These are phyloP conservation scores for Adansonia madagascariensis DNA, from an alignment of 441 rosid genomes.

Conservation along the genomic window DNA sequence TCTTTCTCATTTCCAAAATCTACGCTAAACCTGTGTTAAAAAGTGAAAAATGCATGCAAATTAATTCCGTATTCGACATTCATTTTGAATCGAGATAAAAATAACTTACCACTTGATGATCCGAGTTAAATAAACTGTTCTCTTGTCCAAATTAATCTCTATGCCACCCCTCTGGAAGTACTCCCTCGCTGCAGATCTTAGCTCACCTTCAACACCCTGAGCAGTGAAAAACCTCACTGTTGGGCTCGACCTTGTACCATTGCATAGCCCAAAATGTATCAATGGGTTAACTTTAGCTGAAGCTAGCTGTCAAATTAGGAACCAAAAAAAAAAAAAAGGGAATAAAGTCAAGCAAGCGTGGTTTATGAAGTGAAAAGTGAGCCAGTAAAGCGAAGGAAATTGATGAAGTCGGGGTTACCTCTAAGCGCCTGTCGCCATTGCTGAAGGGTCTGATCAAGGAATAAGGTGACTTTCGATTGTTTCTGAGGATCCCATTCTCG, in stretches of 20 bases:
- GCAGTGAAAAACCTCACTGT: slow-evolving; percentile 71
- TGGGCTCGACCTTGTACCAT: slow-evolving; percentile 84
- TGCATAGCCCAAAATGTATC: slow-evolving; percentile 81
- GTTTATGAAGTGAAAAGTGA: neutral
- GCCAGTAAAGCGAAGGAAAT: neutral
- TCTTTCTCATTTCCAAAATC: slow-evolving; percentile 79
- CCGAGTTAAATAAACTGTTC: slow-evolving; percentile 63
- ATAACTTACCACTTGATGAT: slow-evolving; percentile 71
- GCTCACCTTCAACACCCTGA: slow-evolving; percentile 66
- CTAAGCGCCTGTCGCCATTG: slow-evolving; percentile 51
- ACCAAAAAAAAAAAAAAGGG: neutral
- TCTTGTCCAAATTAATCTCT: slow-evolving; percentile 62
- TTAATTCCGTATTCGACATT: neutral
- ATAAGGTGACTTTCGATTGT: slow-evolving; percentile 55
- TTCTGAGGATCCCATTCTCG: slow-evolving; percentile 71
- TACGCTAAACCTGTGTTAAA: slow-evolving; percentile 53
- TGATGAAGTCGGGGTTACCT: slow-evolving; percentile 45
- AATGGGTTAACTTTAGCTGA: slow-evolving; percentile 64
- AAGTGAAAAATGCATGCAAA: neutral
- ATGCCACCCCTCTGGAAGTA: slow-evolving; percentile 68
- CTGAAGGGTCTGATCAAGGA: slow-evolving; percentile 65
- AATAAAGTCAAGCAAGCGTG: neutral
- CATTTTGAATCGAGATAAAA: neutral
- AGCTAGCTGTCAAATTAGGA: slow-evolving; percentile 44
- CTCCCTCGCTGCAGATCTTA: slow-evolving; percentile 69